These are phyloP conservation scores for Juglanconis oblonga DNA, from an alignment of 2,329 filamentous ascomycete genomes.

Conservation along the genomic window DNA sequence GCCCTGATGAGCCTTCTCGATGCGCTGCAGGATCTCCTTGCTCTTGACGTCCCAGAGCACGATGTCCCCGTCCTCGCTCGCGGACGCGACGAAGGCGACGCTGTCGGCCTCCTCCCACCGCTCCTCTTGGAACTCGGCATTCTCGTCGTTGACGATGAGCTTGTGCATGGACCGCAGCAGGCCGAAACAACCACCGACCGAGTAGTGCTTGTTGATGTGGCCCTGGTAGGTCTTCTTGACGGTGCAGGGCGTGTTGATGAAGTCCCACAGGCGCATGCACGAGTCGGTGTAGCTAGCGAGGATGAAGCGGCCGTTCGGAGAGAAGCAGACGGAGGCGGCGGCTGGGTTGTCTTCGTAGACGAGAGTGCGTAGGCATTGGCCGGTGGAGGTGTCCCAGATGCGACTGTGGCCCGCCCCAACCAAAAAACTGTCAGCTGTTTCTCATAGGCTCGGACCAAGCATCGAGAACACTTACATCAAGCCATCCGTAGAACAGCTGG, in stretches of 20 bases:
- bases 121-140: slow-evolving; percentile 18
- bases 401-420: slow-evolving; percentile 46
- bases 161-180: slow-evolving; percentile 32
- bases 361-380: slow-evolving; percentile 90
- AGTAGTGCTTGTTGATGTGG: slow-evolving; percentile 79
- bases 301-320: slow-evolving; percentile 89
- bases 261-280: slow-evolving; percentile 91
- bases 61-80: slow-evolving; percentile 83
- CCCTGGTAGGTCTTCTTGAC: slow-evolving; percentile 98
- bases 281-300: slow-evolving; percentile 89
- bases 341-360: slow-evolving; percentile 95
- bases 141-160: slow-evolving; percentile 14
- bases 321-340: slow-evolving; percentile 86
- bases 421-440: not conserved
- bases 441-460: not conserved
- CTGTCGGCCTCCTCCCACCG: slow-evolving; percentile 25
- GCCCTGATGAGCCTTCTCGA: slow-evolving; percentile 49
- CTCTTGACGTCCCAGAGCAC: slow-evolving; percentile 87
- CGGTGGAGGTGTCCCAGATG: slow-evolving; percentile 93
- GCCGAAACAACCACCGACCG: slow-evolving; percentile 81
- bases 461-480: slow-evolving; percentile 60
- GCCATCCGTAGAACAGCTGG: slow-evolving; percentile 87
- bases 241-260: slow-evolving; percentile 68
- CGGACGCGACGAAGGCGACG: slow-evolving; percentile 67
- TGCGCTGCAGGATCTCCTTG: slow-evolving; percentile 76